A percentile compares a stretch with the other conserved stretches of the same genome.
Evolutionary conservation across 2,329 filamentous ascomycete species (phyloP).

Genomic region (Hypoxylon sp.): DNA sequence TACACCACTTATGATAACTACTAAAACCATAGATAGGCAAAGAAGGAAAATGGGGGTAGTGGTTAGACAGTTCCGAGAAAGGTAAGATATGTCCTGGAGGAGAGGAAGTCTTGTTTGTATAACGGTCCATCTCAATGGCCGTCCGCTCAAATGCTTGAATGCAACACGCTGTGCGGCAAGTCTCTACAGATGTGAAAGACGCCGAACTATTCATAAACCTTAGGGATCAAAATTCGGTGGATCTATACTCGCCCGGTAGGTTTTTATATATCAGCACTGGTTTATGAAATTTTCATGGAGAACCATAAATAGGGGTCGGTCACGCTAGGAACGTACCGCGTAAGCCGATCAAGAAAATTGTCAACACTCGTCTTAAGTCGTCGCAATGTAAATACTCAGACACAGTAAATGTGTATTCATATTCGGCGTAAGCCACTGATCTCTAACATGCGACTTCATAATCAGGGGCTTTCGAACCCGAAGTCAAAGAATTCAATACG

Average conservation of each 20-base stretch:
- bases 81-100: not conserved
- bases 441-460: not conserved
- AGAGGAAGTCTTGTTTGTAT: not conserved
- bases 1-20: not conserved
- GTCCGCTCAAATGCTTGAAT: too few relatives aligned
- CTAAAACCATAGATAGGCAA: not conserved
- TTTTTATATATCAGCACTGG: not conserved
- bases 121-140: not conserved
- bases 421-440: not conserved
- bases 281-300: not conserved
- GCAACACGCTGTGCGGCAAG: too few relatives aligned
- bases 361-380: not conserved
- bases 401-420: not conserved
- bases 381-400: not conserved
- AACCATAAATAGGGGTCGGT: not conserved
- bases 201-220: not conserved
- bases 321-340: not conserved
- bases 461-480: not conserved
- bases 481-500: slow-evolving; percentile 1
- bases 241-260: not conserved
- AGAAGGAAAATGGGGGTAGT: not conserved
- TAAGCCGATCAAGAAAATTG: not conserved
- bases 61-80: not conserved
- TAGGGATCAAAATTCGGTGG: not conserved
- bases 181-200: not conserved